These are phyloP conservation scores for Cenchrus purpureus DNA, from an alignment of 176 grass and related monocot genomes.

Conservation along the genomic window DNA sequence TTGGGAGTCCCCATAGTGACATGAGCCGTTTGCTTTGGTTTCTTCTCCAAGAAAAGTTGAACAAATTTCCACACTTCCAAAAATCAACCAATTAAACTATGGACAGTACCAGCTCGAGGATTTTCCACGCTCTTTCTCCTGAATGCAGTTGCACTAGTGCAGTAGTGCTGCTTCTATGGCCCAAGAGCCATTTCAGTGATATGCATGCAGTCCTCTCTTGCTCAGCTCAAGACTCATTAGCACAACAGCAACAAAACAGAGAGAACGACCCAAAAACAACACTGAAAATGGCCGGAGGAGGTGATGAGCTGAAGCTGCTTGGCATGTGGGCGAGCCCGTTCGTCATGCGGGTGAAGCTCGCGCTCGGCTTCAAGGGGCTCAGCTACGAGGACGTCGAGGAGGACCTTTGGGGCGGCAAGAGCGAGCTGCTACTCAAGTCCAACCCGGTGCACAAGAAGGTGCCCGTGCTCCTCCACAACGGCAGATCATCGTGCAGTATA, in stretches of 20 bases:
- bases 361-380: conserved; percentile 51
- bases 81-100: background rate
- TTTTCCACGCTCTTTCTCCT: background rate
- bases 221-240: background rate
- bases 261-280: background rate
- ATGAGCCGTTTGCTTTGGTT: background rate
- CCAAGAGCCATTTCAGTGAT: background rate
- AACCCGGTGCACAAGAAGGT: conserved; percentile 67
- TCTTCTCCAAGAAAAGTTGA: conserved; percentile 12
- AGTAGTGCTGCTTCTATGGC: background rate
- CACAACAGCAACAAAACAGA: background rate
- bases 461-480: conserved; percentile 56
- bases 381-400: conserved; percentile 46
- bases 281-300: conserved; percentile 29
- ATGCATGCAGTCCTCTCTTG: background rate
- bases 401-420: conserved; percentile 48
- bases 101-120: background rate
- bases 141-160: background rate
- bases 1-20: background rate
- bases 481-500: conserved; percentile 53
- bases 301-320: conserved; percentile 49
- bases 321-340: conserved; percentile 43
- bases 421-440: conserved; percentile 50
- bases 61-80: background rate
- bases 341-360: conserved; percentile 35